phyloP scores from a whole-genome alignment of 768 basidiomycete species.

The Phylloporus sp. region DNA sequence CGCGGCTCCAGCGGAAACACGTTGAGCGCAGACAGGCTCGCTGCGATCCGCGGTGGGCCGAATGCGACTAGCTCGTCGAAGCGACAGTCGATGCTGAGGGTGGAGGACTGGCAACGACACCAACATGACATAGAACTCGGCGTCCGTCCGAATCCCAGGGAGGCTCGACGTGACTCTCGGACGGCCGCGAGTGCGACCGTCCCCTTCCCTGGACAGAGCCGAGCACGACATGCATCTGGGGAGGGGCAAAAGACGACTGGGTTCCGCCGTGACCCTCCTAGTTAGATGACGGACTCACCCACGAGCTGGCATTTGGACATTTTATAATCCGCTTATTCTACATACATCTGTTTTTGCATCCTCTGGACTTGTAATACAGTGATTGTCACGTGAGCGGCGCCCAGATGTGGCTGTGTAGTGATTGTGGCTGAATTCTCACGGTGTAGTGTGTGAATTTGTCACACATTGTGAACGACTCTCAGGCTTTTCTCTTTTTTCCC shows the following conservation, averaged over 20 bases:
- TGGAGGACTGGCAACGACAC: constrained; percentile 80
- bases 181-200: constrained; percentile 21
- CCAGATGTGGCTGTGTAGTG: constrained; percentile 10
- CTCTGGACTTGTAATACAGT: constrained; percentile 22
- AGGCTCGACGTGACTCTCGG: constrained; percentile 25
- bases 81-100: constrained; percentile 71
- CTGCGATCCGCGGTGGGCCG: constrained; percentile 32
- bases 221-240: constrained; percentile 17
- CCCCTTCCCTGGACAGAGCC: constrained; percentile 31
- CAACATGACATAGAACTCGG: constrained; percentile 49
- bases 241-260: constrained; percentile 31
- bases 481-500: constrained; percentile 40
- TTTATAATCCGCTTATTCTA: constrained; percentile 16
- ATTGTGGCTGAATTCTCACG: constrained; percentile 30
- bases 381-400: not conserved
- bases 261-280: constrained; percentile 40
- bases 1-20: constrained; percentile 33
- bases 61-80: constrained; percentile 43
- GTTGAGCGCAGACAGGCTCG: constrained; percentile 61
- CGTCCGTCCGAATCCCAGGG: constrained; percentile 22
- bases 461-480: constrained; percentile 25
- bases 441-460: constrained; percentile 18
- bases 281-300: constrained; percentile 26
- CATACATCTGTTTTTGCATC: constrained; percentile 12
- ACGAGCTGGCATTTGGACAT: constrained; percentile 16